Evolutionary conservation across 2,329 filamentous ascomycete genomes (phyloP).

Genomic region (Aspergillus udagawae): DNA sequence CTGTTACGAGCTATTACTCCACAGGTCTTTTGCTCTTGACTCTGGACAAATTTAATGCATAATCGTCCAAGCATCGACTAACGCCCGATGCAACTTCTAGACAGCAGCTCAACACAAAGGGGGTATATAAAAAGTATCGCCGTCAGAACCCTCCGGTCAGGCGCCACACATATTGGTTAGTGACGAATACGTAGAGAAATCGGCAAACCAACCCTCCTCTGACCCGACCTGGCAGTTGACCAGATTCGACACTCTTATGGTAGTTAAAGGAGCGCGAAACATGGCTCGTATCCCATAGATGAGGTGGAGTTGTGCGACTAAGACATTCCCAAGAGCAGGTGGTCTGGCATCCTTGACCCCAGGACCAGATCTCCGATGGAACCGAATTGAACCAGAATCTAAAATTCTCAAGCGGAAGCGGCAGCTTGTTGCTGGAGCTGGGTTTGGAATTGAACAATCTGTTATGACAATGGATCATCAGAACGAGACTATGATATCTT

Average conservation of each 20-base stretch:
- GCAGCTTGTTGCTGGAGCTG: constrained; percentile 33
- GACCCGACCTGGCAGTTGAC: neutral
- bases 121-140: neutral
- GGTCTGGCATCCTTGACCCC: neutral
- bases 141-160: neutral
- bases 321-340: neutral
- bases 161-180: neutral
- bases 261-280: neutral
- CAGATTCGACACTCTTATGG: neutral
- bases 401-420: constrained; percentile 26
- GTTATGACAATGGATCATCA: constrained; percentile 10
- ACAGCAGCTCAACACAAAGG: neutral
- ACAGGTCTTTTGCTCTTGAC: neutral
- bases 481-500: constrained; percentile 1
- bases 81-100: neutral
- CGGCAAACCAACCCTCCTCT: neutral
- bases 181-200: neutral
- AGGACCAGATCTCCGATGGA: neutral
- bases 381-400: neutral
- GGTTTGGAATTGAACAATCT: constrained; percentile 40
- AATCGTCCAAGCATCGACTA: neutral
- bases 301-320: neutral
- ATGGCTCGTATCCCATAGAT: neutral
- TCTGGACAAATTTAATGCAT: neutral
- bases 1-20: neutral